phyloP scores from a whole-genome alignment of 2,329 filamentous ascomycete genomes.

The Colletotrichum abscissum region DNA sequence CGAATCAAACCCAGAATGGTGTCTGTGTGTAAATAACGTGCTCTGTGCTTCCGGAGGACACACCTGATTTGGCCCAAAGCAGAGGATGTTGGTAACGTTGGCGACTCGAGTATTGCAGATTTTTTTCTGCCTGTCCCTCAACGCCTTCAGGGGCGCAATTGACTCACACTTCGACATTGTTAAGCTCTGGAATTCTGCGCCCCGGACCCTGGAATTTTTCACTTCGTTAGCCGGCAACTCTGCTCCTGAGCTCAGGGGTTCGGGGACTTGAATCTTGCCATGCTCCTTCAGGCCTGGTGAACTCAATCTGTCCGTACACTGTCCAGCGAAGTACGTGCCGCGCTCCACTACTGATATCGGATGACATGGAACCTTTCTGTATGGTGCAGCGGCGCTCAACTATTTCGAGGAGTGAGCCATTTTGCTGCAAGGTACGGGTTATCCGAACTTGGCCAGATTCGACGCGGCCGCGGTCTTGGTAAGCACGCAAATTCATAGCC shows the following conservation, averaged over 20 bases:
- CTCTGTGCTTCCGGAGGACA: slow-evolving; percentile 23
- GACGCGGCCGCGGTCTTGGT: slow-evolving; percentile 1
- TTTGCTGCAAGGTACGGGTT: slow-evolving; percentile 16
- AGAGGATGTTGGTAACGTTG: background rate
- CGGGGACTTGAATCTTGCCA: background rate
- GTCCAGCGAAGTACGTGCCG: slow-evolving; percentile 1
- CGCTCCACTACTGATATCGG: slow-evolving; percentile 1
- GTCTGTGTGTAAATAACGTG: slow-evolving; percentile 28
- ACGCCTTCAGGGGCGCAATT: slow-evolving; percentile 6
- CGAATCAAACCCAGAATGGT: slow-evolving; percentile 15
- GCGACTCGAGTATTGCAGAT: background rate
- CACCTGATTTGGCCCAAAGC: slow-evolving; percentile 14
- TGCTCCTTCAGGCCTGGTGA: background rate
- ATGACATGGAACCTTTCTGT: background rate
- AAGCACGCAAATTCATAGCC: background rate
- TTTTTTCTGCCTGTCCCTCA: background rate
- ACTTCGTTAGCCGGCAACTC: background rate
- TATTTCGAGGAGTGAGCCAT: background rate
- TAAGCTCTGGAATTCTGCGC: background rate
- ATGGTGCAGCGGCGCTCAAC: background rate
- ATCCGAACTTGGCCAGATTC: background rate
- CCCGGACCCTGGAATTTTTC: background rate
- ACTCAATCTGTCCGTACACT: slow-evolving; percentile 5
- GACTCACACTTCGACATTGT: background rate
- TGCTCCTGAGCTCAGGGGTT: background rate